A percentile compares a stretch with the other conserved stretches of the same genome.
phyloP scores from a whole-genome alignment of 768 basidiomycete genomes.

The Suillus discolor region DNA sequence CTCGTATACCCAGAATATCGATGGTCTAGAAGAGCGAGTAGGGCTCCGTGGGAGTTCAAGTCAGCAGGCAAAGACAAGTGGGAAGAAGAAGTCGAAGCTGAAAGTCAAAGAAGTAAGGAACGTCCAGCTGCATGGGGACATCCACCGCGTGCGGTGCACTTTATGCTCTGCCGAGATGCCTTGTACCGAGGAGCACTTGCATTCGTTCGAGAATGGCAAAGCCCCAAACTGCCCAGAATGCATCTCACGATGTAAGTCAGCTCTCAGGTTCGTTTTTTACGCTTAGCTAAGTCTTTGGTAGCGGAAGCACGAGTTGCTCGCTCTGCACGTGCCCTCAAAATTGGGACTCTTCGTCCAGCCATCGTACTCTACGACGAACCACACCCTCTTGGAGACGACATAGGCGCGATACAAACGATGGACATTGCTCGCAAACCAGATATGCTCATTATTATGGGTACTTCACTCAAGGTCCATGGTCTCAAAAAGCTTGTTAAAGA shows the following conservation, averaged over 20 bases:
- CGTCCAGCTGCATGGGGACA: constrained; percentile 93
- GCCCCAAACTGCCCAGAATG: constrained; percentile 92
- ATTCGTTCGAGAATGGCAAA: constrained; percentile 64
- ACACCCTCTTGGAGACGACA: constrained; percentile 91
- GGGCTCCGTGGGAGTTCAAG: constrained; percentile 74
- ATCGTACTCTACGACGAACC: constrained; percentile 96
- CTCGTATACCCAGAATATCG: constrained; percentile 98
- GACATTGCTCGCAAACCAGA: constrained; percentile 86
- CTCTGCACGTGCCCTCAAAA: constrained; percentile 73
- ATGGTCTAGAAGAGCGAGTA: constrained; percentile 84
- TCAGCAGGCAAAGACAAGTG: constrained; percentile 46
- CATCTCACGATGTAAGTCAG: constrained; percentile 68
- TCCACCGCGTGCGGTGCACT: constrained; percentile 87
- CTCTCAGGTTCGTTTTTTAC: constrained; percentile 4
- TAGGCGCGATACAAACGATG: constrained; percentile 75
- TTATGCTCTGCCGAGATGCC: constrained; percentile 81
- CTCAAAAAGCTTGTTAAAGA: constrained; percentile 93
- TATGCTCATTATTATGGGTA: constrained; percentile 95
- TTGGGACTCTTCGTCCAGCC: constrained; percentile 89
- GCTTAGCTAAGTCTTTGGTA: constrained; percentile 25
- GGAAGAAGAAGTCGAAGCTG: constrained; percentile 74
- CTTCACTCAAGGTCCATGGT: constrained; percentile 94
- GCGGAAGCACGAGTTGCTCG: constrained; percentile 82
- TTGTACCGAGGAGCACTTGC: constrained; percentile 64
- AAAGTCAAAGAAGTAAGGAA: constrained; percentile 76